A percentile compares a stretch with the other conserved stretches of the same genome.
Conservation (phyloP, 805 yeast genomes). For the Candida alai region DNA sequence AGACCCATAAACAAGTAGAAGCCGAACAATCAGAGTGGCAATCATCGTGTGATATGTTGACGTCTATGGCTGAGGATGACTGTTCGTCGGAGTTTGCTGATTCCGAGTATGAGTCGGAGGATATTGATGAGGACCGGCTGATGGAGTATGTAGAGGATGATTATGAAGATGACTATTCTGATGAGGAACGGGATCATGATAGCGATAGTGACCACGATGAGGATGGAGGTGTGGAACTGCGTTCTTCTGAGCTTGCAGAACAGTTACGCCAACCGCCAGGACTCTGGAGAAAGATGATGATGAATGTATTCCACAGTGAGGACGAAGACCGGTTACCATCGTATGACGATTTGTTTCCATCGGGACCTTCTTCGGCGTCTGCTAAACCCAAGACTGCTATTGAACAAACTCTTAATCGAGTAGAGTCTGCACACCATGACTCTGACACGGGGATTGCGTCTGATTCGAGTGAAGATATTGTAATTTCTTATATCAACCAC, state of each 20-base stretch:
- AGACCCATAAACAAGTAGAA: neutral
- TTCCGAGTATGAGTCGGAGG: conserved; percentile 24
- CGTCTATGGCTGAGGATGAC: neutral
- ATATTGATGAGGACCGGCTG: conserved; percentile 15
- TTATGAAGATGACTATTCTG: conserved; percentile 21
- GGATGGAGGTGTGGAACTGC: conserved; percentile 12
- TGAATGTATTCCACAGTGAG: conserved; percentile 37
- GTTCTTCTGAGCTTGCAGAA: conserved; percentile 2
- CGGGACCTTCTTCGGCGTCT: conserved; percentile 27
- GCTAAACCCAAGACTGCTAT: conserved; percentile 31
- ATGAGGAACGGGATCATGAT: conserved; percentile 25
- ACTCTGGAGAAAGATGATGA: conserved; percentile 43
- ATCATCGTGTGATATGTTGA: no score
- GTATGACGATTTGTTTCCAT: conserved; percentile 74
- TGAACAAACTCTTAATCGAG: conserved; percentile 24
- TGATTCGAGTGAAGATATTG: conserved; percentile 43
- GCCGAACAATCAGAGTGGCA: no score
- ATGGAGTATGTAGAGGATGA: conserved; percentile 5
- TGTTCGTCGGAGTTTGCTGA: conserved; percentile 29
- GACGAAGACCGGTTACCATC: conserved; percentile 50
- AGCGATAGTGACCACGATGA: conserved; percentile 15
- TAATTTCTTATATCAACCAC: conserved; percentile 38
- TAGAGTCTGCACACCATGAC: conserved; percentile 9
- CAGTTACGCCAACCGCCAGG: conserved; percentile 14
- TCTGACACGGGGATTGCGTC: conserved; percentile 33